Base-by-base conservation (phyloP, 805 yeast genomes). In the Torulaspora franciscae region DNA sequence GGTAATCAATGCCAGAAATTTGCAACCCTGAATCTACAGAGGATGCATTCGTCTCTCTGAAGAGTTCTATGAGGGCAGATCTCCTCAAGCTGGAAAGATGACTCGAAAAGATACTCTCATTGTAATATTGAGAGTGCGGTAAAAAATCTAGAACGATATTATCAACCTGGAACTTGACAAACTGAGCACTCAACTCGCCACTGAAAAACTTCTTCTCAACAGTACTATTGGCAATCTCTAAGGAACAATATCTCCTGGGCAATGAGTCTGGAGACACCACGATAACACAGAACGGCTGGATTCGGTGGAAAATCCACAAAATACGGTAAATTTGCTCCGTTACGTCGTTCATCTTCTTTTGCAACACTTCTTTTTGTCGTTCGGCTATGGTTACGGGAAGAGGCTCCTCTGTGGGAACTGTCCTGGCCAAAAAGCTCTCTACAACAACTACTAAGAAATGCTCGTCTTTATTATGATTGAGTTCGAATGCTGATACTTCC, bases 401-500 rank as follows among this genome's bases (percentile, higher is more conserved):
- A 37, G 3, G 49, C 32, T 55, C 55, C 7, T 36, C 46, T 4
- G 42, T 15, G 2, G 45, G 28, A 9, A 48, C 29, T 11, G 37
- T 34, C 33, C 47, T 59, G 3, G 80, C 83, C 26, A 74, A 57
- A 1, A 78, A 68, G 27, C 91, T 81, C 61, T 93, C 99, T 15
- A 93, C 78, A 2, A 91, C 79, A 5, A 90, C 84, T 4, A 89
- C 89, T 0, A 96, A 86, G 22, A 91, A 70, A 58, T 84, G 83
- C 57, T 88, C 96, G 40, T 80, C 82, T 37, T 54, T 62, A 36
- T 62, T 56, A 27, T 59, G 62, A 25, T 62, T 58, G 11, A 65
- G 45, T 43, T 93, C 97, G 65, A 93, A 93, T 14, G 93, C 89
- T 1, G 97, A 83, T 50, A 96, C 87, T 56, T 93, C 99, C 42